Base-by-base conservation (phyloP, 2,329 filamentous ascomycete species). In the Botrytis fragariae region DNA sequence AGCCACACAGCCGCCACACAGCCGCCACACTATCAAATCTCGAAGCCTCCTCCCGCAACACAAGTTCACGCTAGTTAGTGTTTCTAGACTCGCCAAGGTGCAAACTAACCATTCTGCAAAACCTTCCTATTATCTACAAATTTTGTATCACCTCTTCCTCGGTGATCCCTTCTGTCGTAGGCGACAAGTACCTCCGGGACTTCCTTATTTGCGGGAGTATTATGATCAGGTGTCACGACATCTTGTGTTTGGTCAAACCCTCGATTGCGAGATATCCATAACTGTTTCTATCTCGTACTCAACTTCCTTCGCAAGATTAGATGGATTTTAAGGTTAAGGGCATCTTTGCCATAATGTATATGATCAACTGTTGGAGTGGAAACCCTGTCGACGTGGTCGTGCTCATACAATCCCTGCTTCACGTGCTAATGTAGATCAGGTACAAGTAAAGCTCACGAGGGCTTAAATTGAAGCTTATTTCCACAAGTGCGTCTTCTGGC, bases 391-490 rank as follows among this genome's bases (percentile, higher is more conserved):
- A 54, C 45, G 48, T 54, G 48, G 48, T 69, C n/a, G n/a, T 42
- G 35, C 16, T 44, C 54, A 69, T 25, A 54, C 8, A 42, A 32
- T 32, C 48, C 35, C 25, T 68, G 65, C 18, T 42, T 16, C n/a
- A 57, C 39, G 12, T 68, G 35, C 64, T 22, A 39, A 29, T 54
- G 45, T 68, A 54, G 51, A 42, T 57, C 45, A 42, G 35, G 48
- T 42, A 57, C 65, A 20, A 44, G n/a, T 54, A 44, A 42, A 57
- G 22, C n/a, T 29, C 29, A 42, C 25, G 51, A 39, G 45, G 35
- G 45, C 18, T 59, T 44, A 57, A 57, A 42, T 57, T 32, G n/a
- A 59, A 69, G 65, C 48, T 69, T 69, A 59, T 57, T 57, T 42
- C 39, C 48, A 68, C 54, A 54, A 68, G 10, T 68, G 25, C n/a